phyloP scores from a whole-genome alignment of 2,329 filamentous ascomycete genomes.

The Clonostachys rosea region DNA sequence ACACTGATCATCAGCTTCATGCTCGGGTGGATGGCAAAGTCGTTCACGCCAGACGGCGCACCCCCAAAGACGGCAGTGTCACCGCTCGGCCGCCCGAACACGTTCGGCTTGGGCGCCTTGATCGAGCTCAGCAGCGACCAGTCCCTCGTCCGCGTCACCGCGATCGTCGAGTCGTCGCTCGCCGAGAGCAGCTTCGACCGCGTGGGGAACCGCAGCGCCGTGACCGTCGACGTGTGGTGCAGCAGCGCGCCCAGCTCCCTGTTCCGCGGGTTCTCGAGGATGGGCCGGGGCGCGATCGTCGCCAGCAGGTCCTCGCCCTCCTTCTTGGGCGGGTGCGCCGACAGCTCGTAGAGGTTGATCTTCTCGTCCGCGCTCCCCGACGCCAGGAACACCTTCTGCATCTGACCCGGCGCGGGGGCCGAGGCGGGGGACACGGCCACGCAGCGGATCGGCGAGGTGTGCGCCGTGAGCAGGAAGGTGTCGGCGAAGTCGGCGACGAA shows the following conservation, averaged over 20 bases:
- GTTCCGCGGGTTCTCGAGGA: conserved; percentile 82
- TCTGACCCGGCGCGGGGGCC: conserved; percentile 51
- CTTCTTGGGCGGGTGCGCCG: conserved; percentile 57
- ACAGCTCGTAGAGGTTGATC: conserved; percentile 91
- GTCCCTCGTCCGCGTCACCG: conserved; percentile 81
- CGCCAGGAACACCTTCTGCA: conserved; percentile 83
- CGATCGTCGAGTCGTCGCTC: conserved; percentile 87
- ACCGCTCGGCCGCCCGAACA: conserved; percentile 75
- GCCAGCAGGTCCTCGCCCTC: conserved; percentile 55
- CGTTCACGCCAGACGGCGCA: conserved; percentile 83
- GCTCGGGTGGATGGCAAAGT: conserved; percentile 92
- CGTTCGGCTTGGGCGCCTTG: conserved; percentile 81
- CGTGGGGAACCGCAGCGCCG: conserved; percentile 75
- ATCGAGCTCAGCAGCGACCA: conserved; percentile 85
- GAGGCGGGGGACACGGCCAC: conserved; percentile 80
- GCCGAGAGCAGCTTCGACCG: conserved; percentile 83
- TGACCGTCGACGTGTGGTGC: conserved; percentile 82
- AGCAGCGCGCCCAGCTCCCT: conserved; percentile 81
- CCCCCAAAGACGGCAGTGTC: conserved; percentile 82
- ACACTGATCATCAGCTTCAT: conserved; percentile 97
- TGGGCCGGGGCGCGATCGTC: conserved; percentile 64
- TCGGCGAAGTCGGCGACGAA: conserved; percentile 69
- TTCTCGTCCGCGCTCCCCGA: conserved; percentile 91
- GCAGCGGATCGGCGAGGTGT: conserved; percentile 84
- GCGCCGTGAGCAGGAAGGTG: conserved; percentile 93